These are phyloP conservation scores for Thalassiosira mediterranea DNA, from an alignment of 352 stramenopile species.

Conservation along the genomic window DNA sequence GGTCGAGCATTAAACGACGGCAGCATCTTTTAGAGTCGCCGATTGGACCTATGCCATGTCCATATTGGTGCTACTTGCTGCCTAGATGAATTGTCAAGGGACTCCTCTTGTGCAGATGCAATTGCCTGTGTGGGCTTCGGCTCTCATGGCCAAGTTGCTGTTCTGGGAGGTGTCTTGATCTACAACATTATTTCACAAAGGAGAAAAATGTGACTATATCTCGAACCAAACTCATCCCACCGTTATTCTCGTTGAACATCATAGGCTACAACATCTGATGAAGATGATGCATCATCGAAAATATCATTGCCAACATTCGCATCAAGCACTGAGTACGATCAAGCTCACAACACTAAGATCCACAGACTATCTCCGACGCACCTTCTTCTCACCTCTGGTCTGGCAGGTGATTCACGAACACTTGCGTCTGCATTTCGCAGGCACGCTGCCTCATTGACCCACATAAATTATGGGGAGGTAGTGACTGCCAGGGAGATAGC, in stretches of 20 bases:
- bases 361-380: slow-evolving; percentile 91
- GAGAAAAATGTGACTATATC: too few species aligned
- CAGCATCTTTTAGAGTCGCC: slow-evolving; percentile 68
- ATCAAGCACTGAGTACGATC: too few species aligned
- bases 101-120: slow-evolving; percentile 59
- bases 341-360: slow-evolving; percentile 18
- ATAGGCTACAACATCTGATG: slow-evolving; percentile 54
- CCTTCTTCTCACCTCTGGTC: slow-evolving; percentile 95
- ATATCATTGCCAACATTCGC: too few species aligned
- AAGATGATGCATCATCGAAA: too few species aligned
- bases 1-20: slow-evolving; percentile 7
- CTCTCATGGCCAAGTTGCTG: slow-evolving; percentile 41
- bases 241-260: too few species aligned
- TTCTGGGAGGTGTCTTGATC: slow-evolving; percentile 61
- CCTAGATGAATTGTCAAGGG: slow-evolving; percentile 63
- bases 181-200: slow-evolving; percentile 52
- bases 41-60: slow-evolving; percentile 52
- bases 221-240: too few species aligned
- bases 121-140: slow-evolving; percentile 41
- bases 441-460: slow-evolving; percentile 42
- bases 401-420: slow-evolving; percentile 93
- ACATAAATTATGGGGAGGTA: slow-evolving; percentile 39
- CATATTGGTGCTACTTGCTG: slow-evolving; percentile 65
- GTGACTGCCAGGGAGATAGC: slow-evolving; percentile 36
- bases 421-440: slow-evolving; percentile 58